These are phyloP conservation scores for Eucalyptus regnans DNA, from an alignment of 345 rosid species.

Conservation along the genomic window DNA sequence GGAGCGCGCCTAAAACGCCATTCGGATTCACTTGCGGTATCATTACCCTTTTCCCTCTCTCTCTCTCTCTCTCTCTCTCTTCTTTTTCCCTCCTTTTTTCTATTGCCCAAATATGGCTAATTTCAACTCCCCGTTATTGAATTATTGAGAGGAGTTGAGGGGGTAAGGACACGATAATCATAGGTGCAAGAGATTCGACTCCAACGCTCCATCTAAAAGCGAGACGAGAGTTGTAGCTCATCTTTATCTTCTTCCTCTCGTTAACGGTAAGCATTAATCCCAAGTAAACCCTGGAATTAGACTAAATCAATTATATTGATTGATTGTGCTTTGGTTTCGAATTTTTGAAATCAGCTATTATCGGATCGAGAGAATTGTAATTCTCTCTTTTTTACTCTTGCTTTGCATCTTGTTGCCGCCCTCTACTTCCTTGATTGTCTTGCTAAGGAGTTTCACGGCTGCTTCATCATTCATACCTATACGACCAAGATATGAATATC, in stretches of 20 bases:
- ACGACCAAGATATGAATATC: not conserved
- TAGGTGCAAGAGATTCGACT: not conserved
- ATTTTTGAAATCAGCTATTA: too few species aligned
- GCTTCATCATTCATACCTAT: too few species aligned
- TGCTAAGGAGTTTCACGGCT: not conserved
- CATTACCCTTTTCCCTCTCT: not conserved
- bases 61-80: not conserved
- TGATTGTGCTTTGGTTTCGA: not conserved
- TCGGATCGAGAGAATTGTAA: fast-evolving
- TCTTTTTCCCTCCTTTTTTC: not conserved
- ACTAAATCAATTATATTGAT: fast-evolving
- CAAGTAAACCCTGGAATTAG: fast-evolving
- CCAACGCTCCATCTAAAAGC: fast-evolving
- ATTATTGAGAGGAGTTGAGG: too few species aligned
- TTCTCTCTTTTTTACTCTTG: not conserved
- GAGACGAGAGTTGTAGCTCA: too few species aligned
- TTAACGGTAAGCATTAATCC: fast-evolving
- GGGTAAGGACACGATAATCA: too few species aligned
- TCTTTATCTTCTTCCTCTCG: not conserved
- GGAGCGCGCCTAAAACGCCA: not conserved
- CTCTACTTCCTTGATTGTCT: not conserved
- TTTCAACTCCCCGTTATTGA: fast-evolving
- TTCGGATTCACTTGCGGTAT: not conserved
- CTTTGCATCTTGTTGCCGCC: not conserved
- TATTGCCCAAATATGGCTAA: not conserved